A percentile compares a stretch with the other conserved stretches of the same genome.
phyloP scores from a whole-genome alignment of 257 asterid genomes.

The Fraxinus quadrangulata region DNA sequence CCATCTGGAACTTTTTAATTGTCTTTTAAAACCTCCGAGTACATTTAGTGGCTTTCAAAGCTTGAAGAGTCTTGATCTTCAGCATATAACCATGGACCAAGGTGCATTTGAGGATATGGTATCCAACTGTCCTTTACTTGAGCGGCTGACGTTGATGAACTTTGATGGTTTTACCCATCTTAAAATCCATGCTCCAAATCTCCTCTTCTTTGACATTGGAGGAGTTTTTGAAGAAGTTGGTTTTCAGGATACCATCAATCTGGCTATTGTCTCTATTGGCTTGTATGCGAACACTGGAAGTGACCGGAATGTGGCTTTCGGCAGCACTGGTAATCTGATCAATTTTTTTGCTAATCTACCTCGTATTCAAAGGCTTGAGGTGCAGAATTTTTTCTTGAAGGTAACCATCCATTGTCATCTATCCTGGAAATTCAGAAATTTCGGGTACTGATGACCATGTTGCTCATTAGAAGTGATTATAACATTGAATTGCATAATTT shows the following conservation, averaged over 20 bases:
- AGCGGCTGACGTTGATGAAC: constrained; percentile 87
- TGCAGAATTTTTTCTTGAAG: constrained; percentile 93
- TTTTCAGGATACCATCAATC: constrained; percentile 63
- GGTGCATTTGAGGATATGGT: constrained; percentile 73
- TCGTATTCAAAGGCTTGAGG: constrained; percentile 89
- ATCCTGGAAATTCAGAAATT: neutral
- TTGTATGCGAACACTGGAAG: constrained; percentile 59
- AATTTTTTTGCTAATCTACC: constrained; percentile 81
- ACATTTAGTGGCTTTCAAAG: constrained; percentile 69
- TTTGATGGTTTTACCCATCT: constrained; percentile 83
- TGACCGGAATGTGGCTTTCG: constrained; percentile 52
- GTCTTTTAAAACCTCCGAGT: constrained; percentile 74
- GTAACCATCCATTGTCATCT: constrained; percentile 40
- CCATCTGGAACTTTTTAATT: constrained; percentile 90
- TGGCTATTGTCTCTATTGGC: constrained; percentile 83
- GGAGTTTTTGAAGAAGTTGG: constrained; percentile 80
- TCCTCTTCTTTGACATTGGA: constrained; percentile 90
- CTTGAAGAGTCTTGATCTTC: constrained; percentile 93
- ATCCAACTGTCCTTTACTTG: constrained; percentile 74
- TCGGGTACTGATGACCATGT: too few relatives aligned
- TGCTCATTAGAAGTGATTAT: too few relatives aligned
- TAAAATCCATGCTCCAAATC: constrained; percentile 79
- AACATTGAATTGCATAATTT: neutral
- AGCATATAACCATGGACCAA: constrained; percentile 95
- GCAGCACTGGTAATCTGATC: constrained; percentile 62